Percentiles rank a stretch among this genome's conserved stretches.
phyloP scores from a whole-genome alignment of 2,329 filamentous ascomycete genomes.

The Cladosporium sphaerospermum region DNA sequence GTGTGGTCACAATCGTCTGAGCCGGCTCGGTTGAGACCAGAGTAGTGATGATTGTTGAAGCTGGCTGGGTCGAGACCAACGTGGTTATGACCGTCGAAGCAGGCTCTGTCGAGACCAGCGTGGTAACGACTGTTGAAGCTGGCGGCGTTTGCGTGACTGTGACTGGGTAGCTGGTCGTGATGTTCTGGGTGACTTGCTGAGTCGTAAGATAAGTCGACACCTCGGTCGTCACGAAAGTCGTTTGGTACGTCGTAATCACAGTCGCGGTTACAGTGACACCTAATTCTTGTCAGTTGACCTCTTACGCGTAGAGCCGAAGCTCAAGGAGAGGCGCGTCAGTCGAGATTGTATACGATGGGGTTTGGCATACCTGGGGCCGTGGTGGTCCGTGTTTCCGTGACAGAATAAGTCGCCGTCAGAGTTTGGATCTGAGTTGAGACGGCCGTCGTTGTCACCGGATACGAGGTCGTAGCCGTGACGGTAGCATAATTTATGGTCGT shows the following conservation, averaged over 20 bases:
- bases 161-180: constrained; percentile 6
- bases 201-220: not conserved
- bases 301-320: not conserved
- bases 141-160: not conserved
- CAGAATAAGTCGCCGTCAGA: not conserved
- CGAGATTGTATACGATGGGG: not conserved
- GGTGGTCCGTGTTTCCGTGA: not conserved
- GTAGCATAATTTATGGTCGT: constrained; percentile 1
- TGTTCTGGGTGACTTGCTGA: not conserved
- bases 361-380: not conserved
- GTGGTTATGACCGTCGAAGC: not conserved
- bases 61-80: not conserved
- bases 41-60: not conserved
- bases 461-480: not conserved
- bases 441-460: not conserved
- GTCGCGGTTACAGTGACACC: constrained; percentile 1
- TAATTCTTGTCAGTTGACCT: not conserved
- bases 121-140: not conserved
- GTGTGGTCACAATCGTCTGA: not conserved
- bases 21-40: not conserved
- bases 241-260: not conserved
- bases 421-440: constrained; percentile 4
- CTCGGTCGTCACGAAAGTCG: not conserved
- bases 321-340: too few relatives aligned
- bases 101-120: not conserved